Conservation (phyloP, 2,329 filamentous ascomycete species). For the Aspergillus proliferans region DNA sequence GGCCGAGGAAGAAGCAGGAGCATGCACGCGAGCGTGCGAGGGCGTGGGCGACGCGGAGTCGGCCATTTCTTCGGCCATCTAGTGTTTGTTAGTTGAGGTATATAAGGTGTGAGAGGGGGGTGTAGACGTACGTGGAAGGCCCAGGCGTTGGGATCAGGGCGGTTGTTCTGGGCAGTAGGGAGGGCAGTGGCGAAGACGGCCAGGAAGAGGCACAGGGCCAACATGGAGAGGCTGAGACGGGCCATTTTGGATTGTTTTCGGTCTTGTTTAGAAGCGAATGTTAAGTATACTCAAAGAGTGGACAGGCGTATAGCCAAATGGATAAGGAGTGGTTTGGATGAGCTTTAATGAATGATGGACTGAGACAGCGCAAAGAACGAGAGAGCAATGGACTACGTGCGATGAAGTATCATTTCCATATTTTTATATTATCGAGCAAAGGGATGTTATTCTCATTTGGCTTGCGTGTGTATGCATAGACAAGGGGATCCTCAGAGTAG, state of each 20-base stretch:
- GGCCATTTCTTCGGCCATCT: conserved; percentile 10
- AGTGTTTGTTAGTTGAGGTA: background rate
- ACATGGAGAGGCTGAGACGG: conserved; percentile 24
- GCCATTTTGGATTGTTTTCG: conserved; percentile 19
- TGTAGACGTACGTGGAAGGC: background rate
- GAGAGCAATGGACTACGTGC: background rate
- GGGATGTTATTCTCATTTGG: too few relatives aligned
- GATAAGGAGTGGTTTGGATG: too few relatives aligned
- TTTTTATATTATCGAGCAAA: too few relatives aligned
- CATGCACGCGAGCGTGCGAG: background rate
- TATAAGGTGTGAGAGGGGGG: background rate
- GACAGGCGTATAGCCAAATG: conserved; percentile 4
- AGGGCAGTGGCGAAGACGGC: conserved; percentile 24
- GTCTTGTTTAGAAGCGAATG: background rate
- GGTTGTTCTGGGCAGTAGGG: conserved; percentile 11
- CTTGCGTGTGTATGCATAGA: too few relatives aligned
- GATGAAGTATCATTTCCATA: background rate
- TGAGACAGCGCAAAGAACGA: background rate
- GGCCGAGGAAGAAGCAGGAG: background rate
- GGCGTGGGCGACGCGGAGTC: background rate
- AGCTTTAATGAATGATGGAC: background rate
- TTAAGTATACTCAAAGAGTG: conserved; percentile 8
- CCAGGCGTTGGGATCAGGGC: background rate
- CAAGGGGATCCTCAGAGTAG: too few relatives aligned
- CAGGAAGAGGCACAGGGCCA: conserved; percentile 24